Percentiles rank a stretch among this genome's conserved stretches.
phyloP scores from a whole-genome alignment of 78 protist genomes.

The Dictyostelium capitatum region DNA sequence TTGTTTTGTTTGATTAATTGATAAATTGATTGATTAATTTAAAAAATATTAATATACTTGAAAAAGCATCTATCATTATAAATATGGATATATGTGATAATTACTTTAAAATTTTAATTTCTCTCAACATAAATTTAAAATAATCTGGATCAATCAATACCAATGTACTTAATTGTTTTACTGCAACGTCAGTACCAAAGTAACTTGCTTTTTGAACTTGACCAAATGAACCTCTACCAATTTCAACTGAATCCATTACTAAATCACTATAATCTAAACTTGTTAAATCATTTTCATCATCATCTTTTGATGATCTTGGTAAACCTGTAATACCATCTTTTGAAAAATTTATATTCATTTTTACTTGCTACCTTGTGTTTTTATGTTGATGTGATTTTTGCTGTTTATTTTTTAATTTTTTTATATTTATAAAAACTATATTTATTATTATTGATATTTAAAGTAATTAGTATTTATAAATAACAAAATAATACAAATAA shows the following conservation, averaged over 20 bases:
- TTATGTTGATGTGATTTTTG: neutral
- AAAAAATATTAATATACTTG: too few species aligned
- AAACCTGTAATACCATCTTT: slow-evolving; percentile 46
- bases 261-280: slow-evolving; percentile 35
- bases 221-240: slow-evolving; percentile 79
- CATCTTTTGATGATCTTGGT: slow-evolving; percentile 40
- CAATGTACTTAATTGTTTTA: slow-evolving; percentile 35
- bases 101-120: slow-evolving; percentile 75
- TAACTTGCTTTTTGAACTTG: slow-evolving; percentile 61
- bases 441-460: neutral
- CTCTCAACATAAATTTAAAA: slow-evolving; percentile 68
- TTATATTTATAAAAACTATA: neutral
- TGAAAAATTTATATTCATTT: slow-evolving; percentile 15
- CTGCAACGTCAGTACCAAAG: slow-evolving; percentile 73
- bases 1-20: too few species aligned
- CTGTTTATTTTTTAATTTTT: neutral
- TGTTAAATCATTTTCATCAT: slow-evolving; percentile 33
- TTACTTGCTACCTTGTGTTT: neutral
- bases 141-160: slow-evolving; percentile 61
- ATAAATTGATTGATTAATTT: too few species aligned
- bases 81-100: neutral
- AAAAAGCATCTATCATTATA: neutral
- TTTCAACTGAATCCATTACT: slow-evolving; percentile 19
- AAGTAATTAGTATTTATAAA: neutral
- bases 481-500: neutral